These are phyloP conservation scores for Plicaturopsis crispa DNA, from an alignment of 768 basidiomycete genomes.

Conservation along the genomic window DNA sequence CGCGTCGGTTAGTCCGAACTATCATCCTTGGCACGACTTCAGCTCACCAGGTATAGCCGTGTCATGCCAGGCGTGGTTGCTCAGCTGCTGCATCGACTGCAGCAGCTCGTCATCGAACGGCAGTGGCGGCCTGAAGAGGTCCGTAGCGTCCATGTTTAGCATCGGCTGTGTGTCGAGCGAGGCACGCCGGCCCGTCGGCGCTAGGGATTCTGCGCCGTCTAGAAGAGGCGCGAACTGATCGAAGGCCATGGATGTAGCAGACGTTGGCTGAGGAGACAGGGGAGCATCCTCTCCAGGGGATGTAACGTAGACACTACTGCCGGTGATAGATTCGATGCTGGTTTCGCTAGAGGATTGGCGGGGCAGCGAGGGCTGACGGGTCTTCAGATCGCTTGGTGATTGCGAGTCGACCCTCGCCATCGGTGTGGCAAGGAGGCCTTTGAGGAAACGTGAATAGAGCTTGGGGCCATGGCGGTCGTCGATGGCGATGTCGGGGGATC, in stretches of 20 bases:
- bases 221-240: conserved; percentile 37
- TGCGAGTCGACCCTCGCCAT: conserved; percentile 25
- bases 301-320: background rate
- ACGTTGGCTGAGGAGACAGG: conserved; percentile 38
- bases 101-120: conserved; percentile 53
- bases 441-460: conserved; percentile 74
- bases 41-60: conserved; percentile 45
- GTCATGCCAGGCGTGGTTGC: conserved; percentile 48
- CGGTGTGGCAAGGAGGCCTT: conserved; percentile 58
- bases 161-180: background rate
- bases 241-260: conserved; percentile 34
- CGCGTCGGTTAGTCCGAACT: background rate
- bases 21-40: background rate
- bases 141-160: conserved; percentile 21
- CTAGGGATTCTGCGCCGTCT: conserved; percentile 34
- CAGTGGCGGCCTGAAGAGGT: conserved; percentile 45
- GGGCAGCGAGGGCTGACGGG: conserved; percentile 4
- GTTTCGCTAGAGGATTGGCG: conserved; percentile 7
- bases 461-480: conserved; percentile 80
- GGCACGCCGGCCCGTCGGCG: conserved; percentile 11
- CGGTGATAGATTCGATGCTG: conserved; percentile 11
- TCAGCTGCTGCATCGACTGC: conserved; percentile 53
- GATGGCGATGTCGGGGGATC: conserved; percentile 63
- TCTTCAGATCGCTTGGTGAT: conserved; percentile 5
- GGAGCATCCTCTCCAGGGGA: conserved; percentile 9